Evolutionary conservation across 2,329 filamentous ascomycete species (phyloP), one percentile per base, ranked within the genome.

Genomic region (Microdochium nivale): DNA sequence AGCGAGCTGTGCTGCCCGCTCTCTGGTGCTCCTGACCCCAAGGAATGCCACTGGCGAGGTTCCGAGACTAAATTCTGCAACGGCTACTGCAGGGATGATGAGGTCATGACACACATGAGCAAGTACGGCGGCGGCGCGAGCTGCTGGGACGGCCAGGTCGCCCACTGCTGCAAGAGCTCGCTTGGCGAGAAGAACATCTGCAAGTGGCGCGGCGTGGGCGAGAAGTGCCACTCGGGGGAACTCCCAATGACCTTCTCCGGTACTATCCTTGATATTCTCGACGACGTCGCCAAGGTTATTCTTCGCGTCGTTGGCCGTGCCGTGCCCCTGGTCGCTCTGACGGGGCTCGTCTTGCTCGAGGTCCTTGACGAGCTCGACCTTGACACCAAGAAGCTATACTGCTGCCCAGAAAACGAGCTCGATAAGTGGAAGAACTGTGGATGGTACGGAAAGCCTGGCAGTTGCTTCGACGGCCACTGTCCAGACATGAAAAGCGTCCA

Each of bases 361-460:
- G 53, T 50, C n/a, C 51, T 60, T 35, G 49, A 57, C 27, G 44
- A 27, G 30, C 11, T 50, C n/a, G 54, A 60, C 52, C 48, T 59
- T 19, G 56, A 55, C 27, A 21, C 54, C 10, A 44, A 52, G 33
- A 61, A 62, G 53, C 49, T 54, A 14, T 66, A 59, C 52, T 67
- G 62, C 54, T 66, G 63, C 48, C 58, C 60, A 1, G 47, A 57
- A 21, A 56, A 62, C 27, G 59, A 66, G 8, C 43, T 54, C 14
- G 52, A 59, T 10, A 51, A 59, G 13, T 68, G 58, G 60, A 60
- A 60, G 48, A 65, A 67, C 56, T 70, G 65, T 55, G 49, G 52
- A n/a, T 70, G 65, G 67, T 57, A 66, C 25, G 67, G 67, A n/a
- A 55, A 69, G 48, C 58, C 61, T 1, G 64, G 62, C 10, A 62